A percentile compares a stretch with the other conserved stretches of the same genome.
phyloP scores from a whole-genome alignment of 2,329 filamentous ascomycete species.

The Sporothrix phasma region DNA sequence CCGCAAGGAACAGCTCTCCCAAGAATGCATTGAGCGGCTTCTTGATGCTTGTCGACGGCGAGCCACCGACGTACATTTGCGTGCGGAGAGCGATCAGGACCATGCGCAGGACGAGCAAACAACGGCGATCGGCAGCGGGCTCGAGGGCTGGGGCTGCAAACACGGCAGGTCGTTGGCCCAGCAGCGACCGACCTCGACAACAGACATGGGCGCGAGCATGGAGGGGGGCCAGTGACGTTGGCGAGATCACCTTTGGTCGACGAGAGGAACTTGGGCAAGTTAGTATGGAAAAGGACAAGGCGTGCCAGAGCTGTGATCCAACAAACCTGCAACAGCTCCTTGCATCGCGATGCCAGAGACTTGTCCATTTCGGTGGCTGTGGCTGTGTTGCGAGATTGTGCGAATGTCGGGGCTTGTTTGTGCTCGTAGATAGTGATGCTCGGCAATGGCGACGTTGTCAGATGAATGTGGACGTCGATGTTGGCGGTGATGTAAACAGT shows the following conservation, averaged over 20 bases:
- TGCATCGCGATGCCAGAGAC: conserved; percentile 24
- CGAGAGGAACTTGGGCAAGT: conserved; percentile 25
- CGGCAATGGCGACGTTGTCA: not conserved
- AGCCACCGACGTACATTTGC: conserved; percentile 39
- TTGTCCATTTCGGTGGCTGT: conserved; percentile 24
- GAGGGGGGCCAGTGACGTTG: conserved; percentile 43
- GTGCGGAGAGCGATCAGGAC: conserved; percentile 37
- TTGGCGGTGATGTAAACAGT: not conserved
- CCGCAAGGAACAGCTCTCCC: conserved; percentile 39
- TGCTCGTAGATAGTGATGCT: not conserved
- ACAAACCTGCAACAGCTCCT: conserved; percentile 26
- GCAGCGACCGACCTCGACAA: conserved; percentile 41
- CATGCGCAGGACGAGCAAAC: conserved; percentile 38
- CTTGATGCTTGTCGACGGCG: conserved; percentile 38
- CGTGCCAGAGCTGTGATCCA: not conserved
- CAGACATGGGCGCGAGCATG: conserved; percentile 39
- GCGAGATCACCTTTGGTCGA: conserved; percentile 40
- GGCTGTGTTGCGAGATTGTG: not conserved
- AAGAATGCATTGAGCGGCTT: conserved; percentile 46
- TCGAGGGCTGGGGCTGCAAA: conserved; percentile 40
- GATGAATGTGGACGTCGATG: not conserved
- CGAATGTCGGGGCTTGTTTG: not conserved
- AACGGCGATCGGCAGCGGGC: conserved; percentile 32
- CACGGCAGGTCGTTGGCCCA: conserved; percentile 40
- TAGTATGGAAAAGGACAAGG: not conserved